Conservation (phyloP, 805 yeast species). For the Lachancea cidri region DNA sequence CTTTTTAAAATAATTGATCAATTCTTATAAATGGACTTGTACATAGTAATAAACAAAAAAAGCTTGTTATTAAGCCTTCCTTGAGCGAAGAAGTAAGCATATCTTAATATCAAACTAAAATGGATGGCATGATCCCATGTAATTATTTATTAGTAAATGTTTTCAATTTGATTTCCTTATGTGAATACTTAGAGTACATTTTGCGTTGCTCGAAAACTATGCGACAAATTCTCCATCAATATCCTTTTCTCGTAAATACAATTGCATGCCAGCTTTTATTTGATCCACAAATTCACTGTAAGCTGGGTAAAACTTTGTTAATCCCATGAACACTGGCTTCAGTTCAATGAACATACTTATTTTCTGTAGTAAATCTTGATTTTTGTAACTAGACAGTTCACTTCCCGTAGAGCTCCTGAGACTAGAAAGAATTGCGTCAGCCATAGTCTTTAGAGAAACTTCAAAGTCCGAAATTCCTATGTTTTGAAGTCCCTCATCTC, state of each 20-base stretch:
- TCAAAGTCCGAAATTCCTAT: slow-evolving; percentile 33
- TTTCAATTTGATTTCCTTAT: too few species aligned
- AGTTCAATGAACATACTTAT: slow-evolving; percentile 45
- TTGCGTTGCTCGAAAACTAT: neutral
- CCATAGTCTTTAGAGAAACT: slow-evolving; percentile 40
- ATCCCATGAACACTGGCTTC: slow-evolving; percentile 48
- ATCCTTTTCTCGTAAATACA: slow-evolving; percentile 28
- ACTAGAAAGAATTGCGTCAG: slow-evolving; percentile 42
- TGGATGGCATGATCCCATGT: too few species aligned
- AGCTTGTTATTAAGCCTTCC: too few species aligned
- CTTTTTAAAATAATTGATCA: too few species aligned
- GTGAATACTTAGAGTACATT: too few species aligned
- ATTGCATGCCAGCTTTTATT: slow-evolving; percentile 35
- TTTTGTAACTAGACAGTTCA: slow-evolving; percentile 29
- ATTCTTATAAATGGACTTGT: too few species aligned
- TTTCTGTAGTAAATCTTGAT: slow-evolving; percentile 36
- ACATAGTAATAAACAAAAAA: too few species aligned
- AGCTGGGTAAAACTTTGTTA: slow-evolving; percentile 45
- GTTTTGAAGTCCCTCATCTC: slow-evolving; percentile 13
- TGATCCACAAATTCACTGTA: slow-evolving; percentile 47
- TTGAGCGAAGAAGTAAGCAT: too few species aligned
- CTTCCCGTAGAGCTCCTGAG: slow-evolving; percentile 23
- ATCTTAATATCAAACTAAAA: too few species aligned
- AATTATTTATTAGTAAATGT: too few species aligned
- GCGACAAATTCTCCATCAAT: neutral